A percentile compares a stretch with the other conserved stretches of the same genome.
These are phyloP conservation scores for Linaria vulgaris DNA, from an alignment of 257 asterid genomes.

Conservation along the genomic window DNA sequence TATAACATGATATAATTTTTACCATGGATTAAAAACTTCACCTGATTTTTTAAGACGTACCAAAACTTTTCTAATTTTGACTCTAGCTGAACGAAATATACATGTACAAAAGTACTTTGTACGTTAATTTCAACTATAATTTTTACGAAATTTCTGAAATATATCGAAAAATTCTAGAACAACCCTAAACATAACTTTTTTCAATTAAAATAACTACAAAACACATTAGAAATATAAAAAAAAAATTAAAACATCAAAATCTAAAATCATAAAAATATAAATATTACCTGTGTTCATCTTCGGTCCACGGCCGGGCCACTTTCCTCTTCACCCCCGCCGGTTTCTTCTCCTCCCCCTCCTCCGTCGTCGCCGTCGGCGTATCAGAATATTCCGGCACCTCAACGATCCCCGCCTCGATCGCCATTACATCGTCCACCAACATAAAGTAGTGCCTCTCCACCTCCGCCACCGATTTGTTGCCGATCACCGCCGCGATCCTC, in stretches of 20 bases:
- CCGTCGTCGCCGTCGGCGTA: conserved; percentile 23
- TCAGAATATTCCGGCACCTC: conserved; percentile 42
- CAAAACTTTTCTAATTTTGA: too few species aligned
- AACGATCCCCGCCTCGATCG: conserved; percentile 46
- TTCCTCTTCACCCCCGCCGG: conserved; percentile 32
- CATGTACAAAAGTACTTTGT: too few species aligned
- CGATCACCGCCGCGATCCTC: conserved; percentile 34
- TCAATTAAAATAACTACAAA: too few species aligned
- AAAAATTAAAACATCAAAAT: neutral
- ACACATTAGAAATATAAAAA: neutral
- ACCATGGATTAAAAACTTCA: too few species aligned
- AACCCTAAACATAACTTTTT: too few species aligned
- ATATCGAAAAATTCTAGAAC: too few species aligned
- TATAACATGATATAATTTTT: too few species aligned
- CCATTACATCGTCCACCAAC: conserved; percentile 44
- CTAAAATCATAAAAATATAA: neutral
- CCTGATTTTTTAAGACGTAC: too few species aligned
- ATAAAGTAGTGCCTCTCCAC: conserved; percentile 37
- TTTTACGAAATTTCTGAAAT: too few species aligned
- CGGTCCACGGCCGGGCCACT: conserved; percentile 53
- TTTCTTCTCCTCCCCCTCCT: conserved; percentile 36
- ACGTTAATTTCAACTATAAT: too few species aligned
- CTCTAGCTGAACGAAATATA: too few species aligned
- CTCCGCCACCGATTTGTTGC: conserved; percentile 43
- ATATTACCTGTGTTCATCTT: conserved; percentile 50